Base-by-base conservation (phyloP, 1,139 yeast species). In the Protomyces arabidopsidicola region DNA sequence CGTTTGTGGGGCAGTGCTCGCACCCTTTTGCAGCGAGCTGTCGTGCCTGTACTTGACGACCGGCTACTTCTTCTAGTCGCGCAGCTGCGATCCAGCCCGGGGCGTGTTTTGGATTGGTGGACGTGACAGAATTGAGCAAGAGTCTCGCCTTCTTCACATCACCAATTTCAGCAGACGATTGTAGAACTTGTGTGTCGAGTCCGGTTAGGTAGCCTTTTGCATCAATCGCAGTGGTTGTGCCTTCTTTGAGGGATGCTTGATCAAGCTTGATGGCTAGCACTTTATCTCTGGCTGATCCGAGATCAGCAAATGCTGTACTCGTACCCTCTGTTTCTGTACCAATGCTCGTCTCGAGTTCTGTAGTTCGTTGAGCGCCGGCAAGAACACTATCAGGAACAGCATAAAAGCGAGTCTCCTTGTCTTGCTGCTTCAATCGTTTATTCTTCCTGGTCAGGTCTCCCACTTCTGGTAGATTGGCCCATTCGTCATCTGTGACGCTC, bases 21-120 rank as follows among this genome's bases (percentile, higher is more conserved):
- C 97, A 88, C 1, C 96, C 98, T 71, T 88, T 84, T 35, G 78
- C 79, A 3, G 90, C 85, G 12, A 87, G 69, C 45, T 76, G 75
- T 66, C 82, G 81, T 0, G 98, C 97, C 31, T 76, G 75, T 4
- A 76, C 76, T 65, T 78, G 77, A 63, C 84, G 84, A 35, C 69
- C 68, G 0, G 86, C 87, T 60, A 81, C 82, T 67, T 84, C 87
- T 72, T 93, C 98, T 10, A 90, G 73, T 57, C 90, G 75, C 0
- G 97, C 95, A 45, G 91, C 83, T 0, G 95, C 90, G 35, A 93
- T 88, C 97, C 97, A 93, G 12, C 90, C 89, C 59, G 83, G 82
- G 0, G 96, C 82, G 65, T 85, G 86, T 54, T 77, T 75, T 0
- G 98, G 97, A 69, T 88, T 87, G 0, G 90, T 77, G 68, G 82